phyloP scores from a whole-genome alignment of 176 grass and related monocot species.

The Calamus simplicifolius region DNA sequence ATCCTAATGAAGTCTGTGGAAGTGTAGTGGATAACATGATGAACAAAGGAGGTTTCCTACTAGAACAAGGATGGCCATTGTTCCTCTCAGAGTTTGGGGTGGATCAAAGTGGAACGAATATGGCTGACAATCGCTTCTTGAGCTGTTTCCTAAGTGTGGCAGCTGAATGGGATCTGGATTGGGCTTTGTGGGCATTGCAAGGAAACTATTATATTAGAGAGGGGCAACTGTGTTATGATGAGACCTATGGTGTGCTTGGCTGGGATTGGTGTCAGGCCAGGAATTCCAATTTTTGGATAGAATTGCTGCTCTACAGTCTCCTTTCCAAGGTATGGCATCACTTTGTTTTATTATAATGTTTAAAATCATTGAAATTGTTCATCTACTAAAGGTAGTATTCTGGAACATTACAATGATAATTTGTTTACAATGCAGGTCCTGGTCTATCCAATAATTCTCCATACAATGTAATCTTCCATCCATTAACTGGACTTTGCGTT shows the following conservation, averaged over 20 bases:
- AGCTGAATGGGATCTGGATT: slow-evolving; percentile 86
- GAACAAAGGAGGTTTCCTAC: slow-evolving; percentile 58
- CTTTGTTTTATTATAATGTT: too few relatives aligned
- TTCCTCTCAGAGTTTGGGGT: slow-evolving; percentile 95
- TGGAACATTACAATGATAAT: not conserved
- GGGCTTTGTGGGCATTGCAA: slow-evolving; percentile 90
- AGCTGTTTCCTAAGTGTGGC: slow-evolving; percentile 73
- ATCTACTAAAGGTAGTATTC: too few relatives aligned
- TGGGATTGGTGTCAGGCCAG: slow-evolving; percentile 80
- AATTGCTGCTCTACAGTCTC: slow-evolving; percentile 55
- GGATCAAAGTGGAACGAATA: slow-evolving; percentile 64
- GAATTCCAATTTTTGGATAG: slow-evolving; percentile 66
- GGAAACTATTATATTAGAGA: slow-evolving; percentile 88
- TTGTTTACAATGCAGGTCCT: slow-evolving; percentile 42
- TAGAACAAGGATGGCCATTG: slow-evolving; percentile 69
- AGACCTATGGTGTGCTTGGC: slow-evolving; percentile 74
- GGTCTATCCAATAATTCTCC: slow-evolving; percentile 50
- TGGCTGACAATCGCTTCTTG: slow-evolving; percentile 69
- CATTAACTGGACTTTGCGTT: slow-evolving; percentile 66
- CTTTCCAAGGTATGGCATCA: slow-evolving; percentile 61
- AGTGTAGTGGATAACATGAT: slow-evolving; percentile 37
- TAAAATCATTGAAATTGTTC: too few relatives aligned
- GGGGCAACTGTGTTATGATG: slow-evolving; percentile 63
- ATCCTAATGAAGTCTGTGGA: slow-evolving; percentile 68
- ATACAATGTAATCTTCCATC: slow-evolving; percentile 68